Conservation (phyloP, 768 basidiomycete species). For the Auricularia auricula-judae region DNA sequence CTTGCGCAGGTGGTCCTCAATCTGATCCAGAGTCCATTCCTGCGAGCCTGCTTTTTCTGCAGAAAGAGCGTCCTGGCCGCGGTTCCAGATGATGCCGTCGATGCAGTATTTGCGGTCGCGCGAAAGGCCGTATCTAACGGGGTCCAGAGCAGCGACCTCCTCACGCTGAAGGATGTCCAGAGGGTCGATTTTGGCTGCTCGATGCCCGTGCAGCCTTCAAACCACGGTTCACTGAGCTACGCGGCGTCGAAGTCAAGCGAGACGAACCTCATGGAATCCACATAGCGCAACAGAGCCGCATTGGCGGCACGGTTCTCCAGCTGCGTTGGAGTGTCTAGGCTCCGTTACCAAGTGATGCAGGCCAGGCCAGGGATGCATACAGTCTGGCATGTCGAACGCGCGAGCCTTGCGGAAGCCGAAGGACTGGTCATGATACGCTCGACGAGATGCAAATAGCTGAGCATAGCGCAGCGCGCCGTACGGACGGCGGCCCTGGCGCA, state of each 20-base stretch:
- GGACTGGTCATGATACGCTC: slow-evolving; percentile 62
- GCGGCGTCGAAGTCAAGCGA: slow-evolving; percentile 13
- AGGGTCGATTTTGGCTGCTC: slow-evolving; percentile 80
- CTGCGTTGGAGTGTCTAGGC: slow-evolving; percentile 50
- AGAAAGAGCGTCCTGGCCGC: slow-evolving; percentile 22
- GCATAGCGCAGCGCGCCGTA: no score
- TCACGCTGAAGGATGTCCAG: slow-evolving; percentile 80
- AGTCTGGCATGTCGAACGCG: slow-evolving; percentile 58
- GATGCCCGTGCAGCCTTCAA: slow-evolving; percentile 53
- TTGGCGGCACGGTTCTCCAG: slow-evolving; percentile 59
- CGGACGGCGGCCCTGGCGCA: no score
- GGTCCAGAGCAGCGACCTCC: slow-evolving; percentile 64
- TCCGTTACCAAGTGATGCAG: not conserved
- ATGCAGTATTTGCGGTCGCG: slow-evolving; percentile 53
- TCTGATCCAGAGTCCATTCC: slow-evolving; percentile 60
- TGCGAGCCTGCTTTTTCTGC: slow-evolving; percentile 20
- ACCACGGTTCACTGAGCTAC: not conserved
- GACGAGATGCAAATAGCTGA: not conserved
- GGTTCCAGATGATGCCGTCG: slow-evolving; percentile 74
- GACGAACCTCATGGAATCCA: slow-evolving; percentile 62
- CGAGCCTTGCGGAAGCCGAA: slow-evolving; percentile 64
- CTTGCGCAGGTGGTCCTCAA: slow-evolving; percentile 53
- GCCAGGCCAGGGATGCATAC: slow-evolving; percentile 30
- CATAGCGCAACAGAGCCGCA: slow-evolving; percentile 74
- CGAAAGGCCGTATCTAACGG: slow-evolving; percentile 61